These are phyloP conservation scores for Cyclotella cryptica DNA, from an alignment of 108 stramenopile species.

Conservation along the genomic window DNA sequence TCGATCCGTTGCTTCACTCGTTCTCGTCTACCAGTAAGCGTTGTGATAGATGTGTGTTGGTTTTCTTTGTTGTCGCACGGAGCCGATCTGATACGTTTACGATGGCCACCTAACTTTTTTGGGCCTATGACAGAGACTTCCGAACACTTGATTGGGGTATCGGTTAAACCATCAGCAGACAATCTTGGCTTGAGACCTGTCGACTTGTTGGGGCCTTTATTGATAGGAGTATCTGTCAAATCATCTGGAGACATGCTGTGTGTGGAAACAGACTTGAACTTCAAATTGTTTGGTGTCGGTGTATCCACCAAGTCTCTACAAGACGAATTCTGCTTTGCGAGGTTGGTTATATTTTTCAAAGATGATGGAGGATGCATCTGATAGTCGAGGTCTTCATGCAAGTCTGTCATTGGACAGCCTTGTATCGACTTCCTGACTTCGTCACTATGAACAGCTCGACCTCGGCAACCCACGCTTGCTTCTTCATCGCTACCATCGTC, in stretches of 20 bases:
- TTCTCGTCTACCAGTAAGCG: slow-evolving; percentile 23
- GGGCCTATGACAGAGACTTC: neutral
- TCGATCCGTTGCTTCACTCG: slow-evolving; percentile 35
- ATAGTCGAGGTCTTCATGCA: neutral
- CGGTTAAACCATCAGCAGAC: slow-evolving; percentile 26
- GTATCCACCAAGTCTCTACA: neutral
- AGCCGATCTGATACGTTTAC: slow-evolving; percentile 45
- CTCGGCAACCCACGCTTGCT: neutral
- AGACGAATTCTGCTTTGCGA: neutral
- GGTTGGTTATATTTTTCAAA: slow-evolving; percentile 7
- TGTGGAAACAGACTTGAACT: slow-evolving; percentile 3
- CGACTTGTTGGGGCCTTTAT: neutral
- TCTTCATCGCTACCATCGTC: slow-evolving; percentile 30
- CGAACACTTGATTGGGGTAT: slow-evolving; percentile 25
- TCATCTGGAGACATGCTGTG: slow-evolving; percentile 10
- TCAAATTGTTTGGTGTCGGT: slow-evolving; percentile 5
- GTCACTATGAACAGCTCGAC: neutral
- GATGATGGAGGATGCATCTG: neutral
- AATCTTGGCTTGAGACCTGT: neutral
- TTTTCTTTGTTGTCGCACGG: slow-evolving; percentile 21
- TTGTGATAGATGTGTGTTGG: neutral
- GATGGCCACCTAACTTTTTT: slow-evolving; percentile 10
- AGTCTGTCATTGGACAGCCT: neutral
- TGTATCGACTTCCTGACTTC: neutral
- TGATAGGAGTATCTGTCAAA: slow-evolving; percentile 18